A percentile compares a stretch with the other conserved stretches of the same genome.
These are phyloP conservation scores for Tillandsia leiboldiana DNA, from an alignment of 176 grass and related monocot species.

Conservation along the genomic window DNA sequence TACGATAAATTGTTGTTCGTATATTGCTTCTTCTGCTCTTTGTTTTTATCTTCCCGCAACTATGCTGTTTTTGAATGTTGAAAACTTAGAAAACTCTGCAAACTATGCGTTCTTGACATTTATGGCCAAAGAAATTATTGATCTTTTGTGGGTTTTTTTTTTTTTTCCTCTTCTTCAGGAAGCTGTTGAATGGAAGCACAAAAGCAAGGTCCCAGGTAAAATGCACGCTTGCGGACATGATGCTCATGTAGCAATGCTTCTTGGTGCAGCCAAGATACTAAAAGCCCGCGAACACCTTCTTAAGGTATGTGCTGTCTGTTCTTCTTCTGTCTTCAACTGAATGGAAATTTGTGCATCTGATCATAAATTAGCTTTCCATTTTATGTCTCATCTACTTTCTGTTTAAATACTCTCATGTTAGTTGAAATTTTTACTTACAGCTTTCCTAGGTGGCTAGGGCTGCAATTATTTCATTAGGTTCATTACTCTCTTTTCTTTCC, in stretches of 20 bases:
- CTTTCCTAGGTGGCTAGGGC: no score
- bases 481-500: no score
- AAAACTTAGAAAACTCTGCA: background rate
- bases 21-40: background rate
- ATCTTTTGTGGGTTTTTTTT: background rate
- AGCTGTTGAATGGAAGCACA: slow-evolving; percentile 85
- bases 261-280: slow-evolving; percentile 80
- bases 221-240: slow-evolving; percentile 99
- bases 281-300: slow-evolving; percentile 61
- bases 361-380: no score
- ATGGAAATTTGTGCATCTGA: no score
- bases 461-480: no score
- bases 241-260: slow-evolving; percentile 96
- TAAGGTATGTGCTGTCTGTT: slow-evolving; percentile 34
- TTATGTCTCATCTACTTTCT: no score
- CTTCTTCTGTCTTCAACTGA: background rate
- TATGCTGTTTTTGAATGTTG: background rate
- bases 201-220: slow-evolving; percentile 71
- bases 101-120: background rate
- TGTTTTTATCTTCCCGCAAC: background rate
- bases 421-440: no score
- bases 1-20: no score
- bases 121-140: slow-evolving; percentile 1
- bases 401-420: no score
- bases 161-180: slow-evolving; percentile 32